Conservation (phyloP, 306 rosid genomes). For the Prunus dulcis region DNA sequence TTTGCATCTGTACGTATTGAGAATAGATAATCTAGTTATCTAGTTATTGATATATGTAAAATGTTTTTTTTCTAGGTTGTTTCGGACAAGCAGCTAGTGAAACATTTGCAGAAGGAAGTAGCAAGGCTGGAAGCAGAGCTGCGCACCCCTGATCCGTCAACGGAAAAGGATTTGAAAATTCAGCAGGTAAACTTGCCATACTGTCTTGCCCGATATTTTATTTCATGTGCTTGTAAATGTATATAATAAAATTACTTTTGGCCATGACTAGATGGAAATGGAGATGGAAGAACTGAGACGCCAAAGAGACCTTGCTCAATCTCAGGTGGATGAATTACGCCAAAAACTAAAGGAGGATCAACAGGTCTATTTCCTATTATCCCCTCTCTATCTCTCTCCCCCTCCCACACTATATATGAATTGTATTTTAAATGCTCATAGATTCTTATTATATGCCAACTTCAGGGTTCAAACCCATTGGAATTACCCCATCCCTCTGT, state of each 20-base stretch:
- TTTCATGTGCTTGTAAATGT: slow-evolving; percentile 4
- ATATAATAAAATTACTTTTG: slow-evolving; percentile 10
- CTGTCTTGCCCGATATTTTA: background rate
- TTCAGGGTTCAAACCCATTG: slow-evolving; percentile 55
- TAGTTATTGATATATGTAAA: background rate
- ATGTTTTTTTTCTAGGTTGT: slow-evolving; percentile 54
- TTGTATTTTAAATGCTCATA: slow-evolving; percentile 16
- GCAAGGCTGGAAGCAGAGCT: slow-evolving; percentile 94
- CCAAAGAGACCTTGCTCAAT: slow-evolving; percentile 87
- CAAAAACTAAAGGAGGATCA: slow-evolving; percentile 74
- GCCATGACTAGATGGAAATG: slow-evolving; percentile 77
- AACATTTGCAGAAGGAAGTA: slow-evolving; percentile 96
- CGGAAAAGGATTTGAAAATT: slow-evolving; percentile 83
- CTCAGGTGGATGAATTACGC: slow-evolving; percentile 79
- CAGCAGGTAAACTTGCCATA: slow-evolving; percentile 65
- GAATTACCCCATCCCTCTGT: slow-evolving; percentile 59
- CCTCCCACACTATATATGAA: background rate
- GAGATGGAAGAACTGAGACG: slow-evolving; percentile 89
- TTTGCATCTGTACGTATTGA: background rate
- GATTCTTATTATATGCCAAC: background rate
- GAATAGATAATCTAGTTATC: background rate
- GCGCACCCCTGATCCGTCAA: slow-evolving; percentile 86
- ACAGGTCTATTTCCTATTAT: slow-evolving; percentile 43
- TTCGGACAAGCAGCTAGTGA: slow-evolving; percentile 91
- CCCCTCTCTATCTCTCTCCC: background rate